Evolutionary conservation across 306 rosid species (phyloP).

Genomic region (Betula pendula): DNA sequence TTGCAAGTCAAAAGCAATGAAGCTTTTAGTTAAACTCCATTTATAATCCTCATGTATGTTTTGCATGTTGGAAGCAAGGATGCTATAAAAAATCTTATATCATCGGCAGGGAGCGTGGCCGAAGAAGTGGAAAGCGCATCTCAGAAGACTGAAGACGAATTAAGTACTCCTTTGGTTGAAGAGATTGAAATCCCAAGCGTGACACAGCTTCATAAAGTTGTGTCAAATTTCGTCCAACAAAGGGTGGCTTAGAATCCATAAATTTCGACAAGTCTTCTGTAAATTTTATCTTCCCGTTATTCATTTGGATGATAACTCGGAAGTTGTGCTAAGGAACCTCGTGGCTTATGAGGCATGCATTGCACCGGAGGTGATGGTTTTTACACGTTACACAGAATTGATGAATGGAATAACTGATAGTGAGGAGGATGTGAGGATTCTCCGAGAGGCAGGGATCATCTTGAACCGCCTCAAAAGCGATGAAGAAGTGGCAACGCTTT

Average conservation of each 20-base stretch:
- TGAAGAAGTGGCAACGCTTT: too few relatives aligned
- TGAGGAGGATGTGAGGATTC: constrained; percentile 12
- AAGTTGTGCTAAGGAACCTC: constrained; percentile 13
- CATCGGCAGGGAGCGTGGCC: background rate
- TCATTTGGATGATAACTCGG: constrained; percentile 8
- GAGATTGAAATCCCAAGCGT: constrained; percentile 20
- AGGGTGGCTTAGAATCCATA: constrained; percentile 10
- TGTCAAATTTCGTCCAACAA: background rate
- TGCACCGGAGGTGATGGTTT: constrained; percentile 1
- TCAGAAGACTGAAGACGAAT: background rate
- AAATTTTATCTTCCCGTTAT: constrained; percentile 7
- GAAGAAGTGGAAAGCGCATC: constrained; percentile 3
- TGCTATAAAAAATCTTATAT: background rate
- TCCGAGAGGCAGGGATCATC: too few relatives aligned
- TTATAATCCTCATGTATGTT: background rate
- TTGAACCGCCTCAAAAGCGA: too few relatives aligned
- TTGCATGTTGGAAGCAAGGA: background rate
- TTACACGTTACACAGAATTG: constrained; percentile 11
- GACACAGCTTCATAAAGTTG: background rate
- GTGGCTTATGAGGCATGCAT: constrained; percentile 21
- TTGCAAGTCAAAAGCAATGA: background rate
- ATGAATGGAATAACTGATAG: constrained; percentile 22
- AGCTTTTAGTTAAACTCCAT: background rate
- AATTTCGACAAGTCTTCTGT: background rate
- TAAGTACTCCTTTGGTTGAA: background rate